Evolutionary conservation across 352 stramenopile species (phyloP).

Genomic region (Globisporangium megalacanthum): DNA sequence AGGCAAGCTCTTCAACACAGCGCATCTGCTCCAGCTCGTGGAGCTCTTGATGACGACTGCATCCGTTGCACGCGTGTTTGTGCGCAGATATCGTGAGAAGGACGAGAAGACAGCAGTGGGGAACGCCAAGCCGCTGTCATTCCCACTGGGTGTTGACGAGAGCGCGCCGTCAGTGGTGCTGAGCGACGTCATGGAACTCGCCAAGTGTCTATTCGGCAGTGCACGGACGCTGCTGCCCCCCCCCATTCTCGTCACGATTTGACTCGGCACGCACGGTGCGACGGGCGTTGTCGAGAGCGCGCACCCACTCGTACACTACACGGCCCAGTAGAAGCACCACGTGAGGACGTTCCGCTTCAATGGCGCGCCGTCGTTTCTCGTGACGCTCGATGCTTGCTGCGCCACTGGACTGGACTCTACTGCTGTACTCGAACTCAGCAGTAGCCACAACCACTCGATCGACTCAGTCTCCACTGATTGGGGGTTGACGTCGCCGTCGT

Average conservation of each 20-base stretch:
- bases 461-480: conserved; percentile 2
- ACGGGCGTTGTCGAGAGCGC: conserved; percentile 51
- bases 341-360: conserved; percentile 41
- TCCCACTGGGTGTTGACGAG: conserved; percentile 39
- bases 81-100: neutral
- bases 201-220: conserved; percentile 57
- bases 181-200: conserved; percentile 44
- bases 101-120: no score
- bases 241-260: conserved; percentile 59
- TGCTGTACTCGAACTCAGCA: conserved; percentile 20
- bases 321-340: conserved; percentile 14
- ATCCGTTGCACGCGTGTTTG: conserved; percentile 29
- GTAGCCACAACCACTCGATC: conserved; percentile 12
- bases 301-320: conserved; percentile 69
- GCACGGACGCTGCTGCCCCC: conserved; percentile 36
- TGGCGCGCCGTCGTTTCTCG: conserved; percentile 41
- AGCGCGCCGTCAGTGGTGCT: conserved; percentile 41
- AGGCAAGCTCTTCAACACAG: conserved; percentile 65
- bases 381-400: conserved; percentile 68
- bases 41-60: conserved; percentile 66
- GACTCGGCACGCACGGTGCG: conserved; percentile 73
- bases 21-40: conserved; percentile 71
- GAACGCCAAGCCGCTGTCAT: conserved; percentile 20
- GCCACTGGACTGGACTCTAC: conserved; percentile 19
- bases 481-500: no score